A percentile compares a stretch with the other conserved stretches of the same genome.
phyloP scores from a whole-genome alignment of 2,329 filamentous ascomycete genomes.

The Phoma sp. region DNA sequence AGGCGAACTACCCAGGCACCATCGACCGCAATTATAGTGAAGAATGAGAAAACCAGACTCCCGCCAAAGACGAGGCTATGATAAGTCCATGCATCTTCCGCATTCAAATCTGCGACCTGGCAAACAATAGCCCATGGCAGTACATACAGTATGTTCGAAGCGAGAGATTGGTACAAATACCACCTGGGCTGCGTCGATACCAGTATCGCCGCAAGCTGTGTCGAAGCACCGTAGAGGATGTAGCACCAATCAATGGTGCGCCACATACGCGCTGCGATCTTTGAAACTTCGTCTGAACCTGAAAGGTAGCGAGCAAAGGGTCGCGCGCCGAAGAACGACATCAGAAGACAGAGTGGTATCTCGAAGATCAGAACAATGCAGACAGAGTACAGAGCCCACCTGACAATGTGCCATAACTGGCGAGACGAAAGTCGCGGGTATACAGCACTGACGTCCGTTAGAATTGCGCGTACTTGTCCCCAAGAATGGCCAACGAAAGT shows the following conservation, averaged over 20 bases:
- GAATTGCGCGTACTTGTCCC: constrained; percentile 57
- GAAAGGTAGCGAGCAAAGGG: constrained; percentile 69
- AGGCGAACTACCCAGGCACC: constrained; percentile 56
- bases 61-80: constrained; percentile 72
- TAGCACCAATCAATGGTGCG: constrained; percentile 64
- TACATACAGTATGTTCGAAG: constrained; percentile 71
- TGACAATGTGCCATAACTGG: constrained; percentile 51
- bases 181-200: constrained; percentile 68
- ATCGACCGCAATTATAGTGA: constrained; percentile 59
- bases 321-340: constrained; percentile 64
- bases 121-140: constrained; percentile 72
- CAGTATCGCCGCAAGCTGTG: constrained; percentile 68
- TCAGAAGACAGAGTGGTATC: constrained; percentile 65
- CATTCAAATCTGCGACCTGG: constrained; percentile 48
- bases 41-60: constrained; percentile 70
- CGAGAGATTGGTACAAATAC: constrained; percentile 72
- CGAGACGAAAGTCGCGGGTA: constrained; percentile 27
- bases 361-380: constrained; percentile 64
- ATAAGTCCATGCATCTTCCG: constrained; percentile 68
- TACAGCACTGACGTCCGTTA: constrained; percentile 32
- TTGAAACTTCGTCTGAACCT: constrained; percentile 61
- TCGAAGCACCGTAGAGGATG: constrained; percentile 70
- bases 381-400: constrained; percentile 62
- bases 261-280: constrained; percentile 72
- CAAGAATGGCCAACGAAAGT: constrained; percentile 71